Evolutionary conservation across 1,284 basidiomycete genomes (phyloP).

Genomic region (Pholiota adiposa): DNA sequence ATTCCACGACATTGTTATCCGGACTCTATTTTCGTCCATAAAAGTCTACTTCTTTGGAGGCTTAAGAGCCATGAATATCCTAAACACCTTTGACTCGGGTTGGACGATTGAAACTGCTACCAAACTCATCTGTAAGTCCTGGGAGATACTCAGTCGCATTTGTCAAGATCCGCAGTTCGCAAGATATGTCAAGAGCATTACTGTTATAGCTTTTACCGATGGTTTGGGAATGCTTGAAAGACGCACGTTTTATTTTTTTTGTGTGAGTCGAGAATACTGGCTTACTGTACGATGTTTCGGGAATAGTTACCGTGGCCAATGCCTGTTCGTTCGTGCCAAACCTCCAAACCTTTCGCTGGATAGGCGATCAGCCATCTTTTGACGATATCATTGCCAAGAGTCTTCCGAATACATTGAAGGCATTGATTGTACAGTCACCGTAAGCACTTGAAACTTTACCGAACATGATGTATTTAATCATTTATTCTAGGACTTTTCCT

Average conservation of each 20-base stretch:
- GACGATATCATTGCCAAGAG: conserved; percentile 28
- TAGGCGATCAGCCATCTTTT: conserved; percentile 33
- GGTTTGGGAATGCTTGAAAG: conserved; percentile 37
- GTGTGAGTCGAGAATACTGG: not conserved
- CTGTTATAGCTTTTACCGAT: conserved; percentile 36
- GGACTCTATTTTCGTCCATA: conserved; percentile 30
- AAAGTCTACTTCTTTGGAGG: conserved; percentile 36
- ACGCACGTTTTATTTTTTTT: conserved; percentile 25
- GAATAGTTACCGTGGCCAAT: conserved; percentile 35
- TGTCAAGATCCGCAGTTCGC: conserved; percentile 35
- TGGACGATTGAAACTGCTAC: conserved; percentile 30
- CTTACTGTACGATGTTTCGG: not conserved
- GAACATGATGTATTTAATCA: not conserved
- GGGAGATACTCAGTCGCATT: conserved; percentile 39
- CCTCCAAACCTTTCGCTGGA: conserved; percentile 40
- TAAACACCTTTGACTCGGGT: conserved; percentile 28
- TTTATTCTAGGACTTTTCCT: conserved; percentile 24
- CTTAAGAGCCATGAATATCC: conserved; percentile 21
- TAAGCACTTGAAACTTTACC: conserved; percentile 15
- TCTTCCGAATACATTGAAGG: conserved; percentile 26
- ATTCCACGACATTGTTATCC: conserved; percentile 29
- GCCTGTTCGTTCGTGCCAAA: conserved; percentile 32
- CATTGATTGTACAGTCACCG: conserved; percentile 31
- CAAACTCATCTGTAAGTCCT: conserved; percentile 36
- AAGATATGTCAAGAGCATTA: conserved; percentile 34